Base-by-base conservation (phyloP, 2,329 filamentous ascomycete genomes). In the Sporothrix mexicana region DNA sequence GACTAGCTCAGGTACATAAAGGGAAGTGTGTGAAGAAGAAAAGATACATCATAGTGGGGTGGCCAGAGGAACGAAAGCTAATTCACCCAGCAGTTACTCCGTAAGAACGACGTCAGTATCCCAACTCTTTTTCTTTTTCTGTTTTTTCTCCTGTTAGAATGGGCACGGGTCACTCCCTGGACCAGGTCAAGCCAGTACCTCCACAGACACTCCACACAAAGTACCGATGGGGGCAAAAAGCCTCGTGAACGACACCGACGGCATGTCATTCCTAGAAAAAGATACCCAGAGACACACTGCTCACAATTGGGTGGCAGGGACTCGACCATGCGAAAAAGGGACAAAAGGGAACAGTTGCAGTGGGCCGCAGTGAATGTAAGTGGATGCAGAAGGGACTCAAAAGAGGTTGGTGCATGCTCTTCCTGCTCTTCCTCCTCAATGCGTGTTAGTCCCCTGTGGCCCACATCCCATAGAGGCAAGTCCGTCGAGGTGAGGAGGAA, bases 291-390 rank as follows among this genome's bases (percentile, higher is more conserved):
- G 49, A 43, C 15, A 62, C 30, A 36, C 15, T 62, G 36, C 57
- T 62, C 57, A 17, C 57, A 43, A 20, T 5, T 62, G 25, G 20
- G 36, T 62, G 57, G 57, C 30, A 30, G 30, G 57, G 30, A 7
- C 17, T 53, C n/a, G 17, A 53, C 2, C 49, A 53, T 53, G 17
- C 17, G 20, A 2, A 43, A 43, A 36, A 30, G 17, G 15, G 43
- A 17, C 57, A 62, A 43, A 43, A 43, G 57, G 49, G 36, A n/a
- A 20, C 57, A 43, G 57, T 3, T 62, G 25, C 55, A 62, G 57
- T 43, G 57, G 57, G 36, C 57, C 57, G 30, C 30, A 62, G 57
- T 43, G 57, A 36, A 13, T 23, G 47, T 47, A 30, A 36, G 55
- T 59, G 55, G 55, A 30, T 30, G 55, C 55, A 30, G 55, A 2